Base-by-base conservation (phyloP, 2,329 filamentous ascomycete genomes). In the Nemania sp. region DNA sequence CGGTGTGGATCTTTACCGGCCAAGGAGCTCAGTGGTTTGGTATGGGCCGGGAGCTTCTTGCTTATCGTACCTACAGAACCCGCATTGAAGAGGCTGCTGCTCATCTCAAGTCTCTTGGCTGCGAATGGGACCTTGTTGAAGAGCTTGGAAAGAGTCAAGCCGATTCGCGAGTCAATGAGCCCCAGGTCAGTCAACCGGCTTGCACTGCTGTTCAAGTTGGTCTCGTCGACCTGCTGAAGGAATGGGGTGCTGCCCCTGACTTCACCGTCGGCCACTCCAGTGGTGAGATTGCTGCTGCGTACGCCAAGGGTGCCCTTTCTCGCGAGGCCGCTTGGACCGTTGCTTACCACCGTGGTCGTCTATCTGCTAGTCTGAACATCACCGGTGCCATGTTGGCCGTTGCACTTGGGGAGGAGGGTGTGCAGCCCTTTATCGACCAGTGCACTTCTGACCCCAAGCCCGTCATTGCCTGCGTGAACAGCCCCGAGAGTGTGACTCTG, bases 231-330 rank as follows among this genome's bases (percentile, higher is more conserved):
- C 68, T 75, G 18, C 62, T 76, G 18, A 71, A 67, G 54, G 73
- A 75, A 63, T 78, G 77, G 59, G 78, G 78, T 5, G 68, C 81
- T 15, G 27, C 72, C 7, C 77, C 79, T 11, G 67, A 73, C 2
- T 74, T 77, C 13, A 80, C 79, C 0, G 75, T 82, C 18, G 81
- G 81, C 0, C 81, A 82, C 64, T 82, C 80, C 0, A 80, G 79
- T 22, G 81, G 81, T 5, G 81, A 82, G 52, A 82, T 82, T 53
- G 81, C 74, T 7, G 81, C 82, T 1, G 82, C 81, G 0, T 83
- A 82, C 69, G 80, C 81, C 2, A 79, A 80, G 13, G 79, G 81
- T 0, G 75, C 79, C 38, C 56, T 84, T 4, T 77, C 75, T 3
- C 76, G 78, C 2, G 66, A 76, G 18, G 71, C 74, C 1, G 75